Evolutionary conservation across 108 stramenopile genomes (phyloP), one percentile per base, ranked within the genome.

Genomic region (Fistulifera solaris): DNA sequence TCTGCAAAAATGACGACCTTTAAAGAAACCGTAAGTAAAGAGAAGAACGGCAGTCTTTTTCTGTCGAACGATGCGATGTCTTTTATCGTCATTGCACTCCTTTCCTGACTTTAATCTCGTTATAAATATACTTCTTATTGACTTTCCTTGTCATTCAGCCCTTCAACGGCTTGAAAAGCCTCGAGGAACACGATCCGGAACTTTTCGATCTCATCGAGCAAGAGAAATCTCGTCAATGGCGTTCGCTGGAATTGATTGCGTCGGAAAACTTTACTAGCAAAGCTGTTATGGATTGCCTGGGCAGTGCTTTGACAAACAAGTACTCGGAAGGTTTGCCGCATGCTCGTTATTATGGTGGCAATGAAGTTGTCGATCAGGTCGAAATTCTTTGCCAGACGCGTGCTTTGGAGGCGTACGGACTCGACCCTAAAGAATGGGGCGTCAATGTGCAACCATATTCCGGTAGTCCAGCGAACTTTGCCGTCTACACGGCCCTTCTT

Each of bases 391-490:
- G 97, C 75, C 88, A 89, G 59, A 61, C 69, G 48, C 89, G 99
- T 49, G 99, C 99, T n/a, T 66, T 99, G 48, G 61, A 85, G 76
- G 99, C 97, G 1, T 99, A 97, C 72, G 85, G 96, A 18, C 70
- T 96, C 27, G 72, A 97, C 61, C 77, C 95, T 11, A 65, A 77
- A 6, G 78, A 93, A 67, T 99, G 99, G 99, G 97, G 97, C 38
- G 96, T 99, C 27, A 99, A 99, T 72, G 99, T 99, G 19, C 89
- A 92, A 48, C 86, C 88, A 1, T 93, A 86, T 57, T 91, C 89
- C 26, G 98, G 99, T 40, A 94, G 91, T 21, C 99, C 99, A 10
- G 99, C 99, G 22, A 99, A 99, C 66, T 99, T 99, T 71, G 98
- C 96, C 1, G 93, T 85, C 2, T 99, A 98, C 77, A 99, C 98